Evolutionary conservation across 495 filamentous ascomycete species (phyloP), one percentile per base, ranked within the genome.

Genomic region (Hamigera avellanea): DNA sequence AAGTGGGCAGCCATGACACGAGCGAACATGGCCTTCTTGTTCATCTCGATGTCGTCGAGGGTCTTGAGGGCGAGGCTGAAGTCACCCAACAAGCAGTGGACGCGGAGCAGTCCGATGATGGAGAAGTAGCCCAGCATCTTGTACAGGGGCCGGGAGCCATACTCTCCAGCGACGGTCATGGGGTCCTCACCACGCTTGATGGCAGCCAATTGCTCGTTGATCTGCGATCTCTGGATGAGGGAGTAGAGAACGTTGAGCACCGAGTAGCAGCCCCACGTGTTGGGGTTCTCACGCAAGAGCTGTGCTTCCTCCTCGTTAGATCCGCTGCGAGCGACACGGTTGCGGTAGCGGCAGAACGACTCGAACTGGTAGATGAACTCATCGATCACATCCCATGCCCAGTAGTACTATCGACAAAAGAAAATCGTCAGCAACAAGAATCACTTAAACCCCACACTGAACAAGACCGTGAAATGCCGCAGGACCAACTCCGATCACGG

Each of bases 351-450:
- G 60, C 86, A 96, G 70, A 96, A 98, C 26, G 86, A 93, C 70
- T 98, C 95, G 72, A 98, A 98, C 62, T 98, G 91, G 72, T 98
- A 98, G 64, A 98, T 96, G 67, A 98, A 98, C 56, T 98, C 91
- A 53, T 98, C 91, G 61, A 98, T 96, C 41, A 95, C 93, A 65
- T 98, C 91, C 91, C 93, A 98, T 13, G 91, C 93, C 91, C 91
- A 98, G 68, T 86, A 94, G 64, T 94, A 88, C 91, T 98, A 62
- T 61, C 21, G 29, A 38, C 25, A 30, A 30, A 13, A 30, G 14
- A 30, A 13, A 4, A 30, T 6, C n/a, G 14, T 13, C 28, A 30
- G 28, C 28, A 30, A 30, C 5, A 6, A 6, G 5, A 23, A 5
- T 23, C 5, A 23, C 9, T 4, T 23, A 23, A 5, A 23, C 21